Evolutionary conservation across 805 yeast genomes (phyloP).

Genomic region (Cyberlindnera veronae): DNA sequence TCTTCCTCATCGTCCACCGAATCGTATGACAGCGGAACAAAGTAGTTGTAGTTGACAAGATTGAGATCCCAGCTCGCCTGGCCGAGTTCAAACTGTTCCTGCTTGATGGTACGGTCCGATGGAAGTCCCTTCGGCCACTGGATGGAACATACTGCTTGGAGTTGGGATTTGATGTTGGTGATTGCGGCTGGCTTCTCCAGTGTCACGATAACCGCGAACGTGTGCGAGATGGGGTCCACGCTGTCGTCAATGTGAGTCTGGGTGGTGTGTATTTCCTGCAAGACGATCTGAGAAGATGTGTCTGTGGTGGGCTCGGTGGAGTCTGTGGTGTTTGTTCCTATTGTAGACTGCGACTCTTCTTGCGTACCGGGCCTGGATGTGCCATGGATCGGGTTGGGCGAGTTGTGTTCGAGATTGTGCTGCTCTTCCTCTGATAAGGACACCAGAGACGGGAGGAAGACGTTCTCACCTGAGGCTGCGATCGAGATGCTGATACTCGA

Average conservation of each 20-base stretch:
- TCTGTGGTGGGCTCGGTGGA: too few relatives aligned
- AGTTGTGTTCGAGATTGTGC: constrained; percentile 9
- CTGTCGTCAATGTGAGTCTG: constrained; percentile 33
- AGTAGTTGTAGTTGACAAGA: constrained; percentile 43
- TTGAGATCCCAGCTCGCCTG: constrained; percentile 43
- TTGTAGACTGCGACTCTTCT: not conserved
- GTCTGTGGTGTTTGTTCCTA: not conserved
- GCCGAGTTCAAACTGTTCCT: constrained; percentile 49
- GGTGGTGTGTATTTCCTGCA: constrained; percentile 35
- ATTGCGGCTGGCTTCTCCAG: constrained; percentile 38
- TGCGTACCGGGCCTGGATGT: not conserved
- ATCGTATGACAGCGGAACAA: constrained; percentile 27
- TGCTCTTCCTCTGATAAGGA: constrained; percentile 15
- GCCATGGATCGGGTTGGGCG: constrained; percentile 4
- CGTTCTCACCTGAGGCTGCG: constrained; percentile 32
- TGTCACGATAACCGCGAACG: constrained; percentile 49
- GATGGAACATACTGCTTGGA: constrained; percentile 41
- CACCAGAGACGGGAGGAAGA: constrained; percentile 26
- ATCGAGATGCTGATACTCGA: constrained; percentile 22
- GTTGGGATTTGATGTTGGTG: constrained; percentile 37
- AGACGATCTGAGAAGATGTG: not conserved
- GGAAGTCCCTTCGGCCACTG: constrained; percentile 56
- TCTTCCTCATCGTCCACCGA: constrained; percentile 21
- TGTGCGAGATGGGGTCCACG: constrained; percentile 44
- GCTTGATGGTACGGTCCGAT: constrained; percentile 38